Base-by-base conservation (phyloP, 1,284 basidiomycete genomes). In the Melampsora medusae region DNA sequence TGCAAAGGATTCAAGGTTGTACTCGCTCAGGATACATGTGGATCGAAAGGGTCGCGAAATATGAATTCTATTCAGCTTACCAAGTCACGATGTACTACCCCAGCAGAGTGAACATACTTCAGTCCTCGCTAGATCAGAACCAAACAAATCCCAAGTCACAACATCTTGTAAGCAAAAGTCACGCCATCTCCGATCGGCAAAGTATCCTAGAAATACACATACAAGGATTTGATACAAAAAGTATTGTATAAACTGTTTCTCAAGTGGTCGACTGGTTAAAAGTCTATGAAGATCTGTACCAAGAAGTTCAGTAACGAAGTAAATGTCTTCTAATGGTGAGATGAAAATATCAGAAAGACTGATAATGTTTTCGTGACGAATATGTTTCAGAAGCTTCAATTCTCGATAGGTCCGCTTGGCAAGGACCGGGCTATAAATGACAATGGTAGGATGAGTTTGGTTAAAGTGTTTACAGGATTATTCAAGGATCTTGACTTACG, bases 221-320 rank as follows among this genome's bases (percentile, higher is more conserved):
- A 92, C 92, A 77, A 99, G 88, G 80, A 99, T 99, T 85, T 99
- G 96, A 86, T 99, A 99, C 53, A 99, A 86, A 87, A 99, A 99
- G 85, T 99, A 99, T 83, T 99, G 96, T 78, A 99, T 99, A 85
- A 99, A 99, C 84, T 99, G 96, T 86, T 99, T 99, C 86, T 99
- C 96, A 79, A 99, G 87, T 31, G 96, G 96, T 70, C 96, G 88
- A 67, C 93, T 96, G 25, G 97, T 99, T 80, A 99, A 88, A 46
- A 99, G 88, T 79, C 96, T 92, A 84, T 99, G 96, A 19, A 99
- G 88, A 85, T 99, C 96, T 78, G 96, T 99, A 73, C 97, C 96
- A 62, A 99, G 89, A 10, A 99, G 89, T 83, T 99, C 96, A n/a
- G 97, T 99, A 75, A 99, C 97, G 84, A 99, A 99, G 86, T 99